Percentiles rank a stretch among this genome's conserved stretches.
Evolutionary conservation across 768 basidiomycete genomes (phyloP).

Genomic region (Coprinopsis marcescibilis): DNA sequence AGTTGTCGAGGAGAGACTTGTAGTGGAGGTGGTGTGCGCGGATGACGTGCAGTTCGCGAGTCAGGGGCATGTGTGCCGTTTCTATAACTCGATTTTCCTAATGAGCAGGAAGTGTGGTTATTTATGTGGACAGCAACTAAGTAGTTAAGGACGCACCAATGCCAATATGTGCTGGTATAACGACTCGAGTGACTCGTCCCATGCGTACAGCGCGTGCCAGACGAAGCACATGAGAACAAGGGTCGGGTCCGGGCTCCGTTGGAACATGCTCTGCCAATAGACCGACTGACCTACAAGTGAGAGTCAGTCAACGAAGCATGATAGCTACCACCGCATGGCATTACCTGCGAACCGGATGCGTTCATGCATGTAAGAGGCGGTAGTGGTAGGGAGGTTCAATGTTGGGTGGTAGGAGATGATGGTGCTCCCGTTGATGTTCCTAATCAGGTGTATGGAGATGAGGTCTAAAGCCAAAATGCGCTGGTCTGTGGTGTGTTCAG

Average conservation of each 20-base stretch:
- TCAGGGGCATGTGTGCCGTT: conserved; percentile 38
- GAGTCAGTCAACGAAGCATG: too few relatives aligned
- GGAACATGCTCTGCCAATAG: conserved; percentile 37
- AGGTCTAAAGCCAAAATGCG: conserved; percentile 33
- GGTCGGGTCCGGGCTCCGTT: conserved; percentile 43
- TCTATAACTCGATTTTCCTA: conserved; percentile 46
- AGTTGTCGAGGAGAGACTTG: conserved; percentile 48
- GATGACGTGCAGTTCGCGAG: conserved; percentile 50
- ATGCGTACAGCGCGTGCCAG: conserved; percentile 56
- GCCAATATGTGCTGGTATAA: conserved; percentile 44
- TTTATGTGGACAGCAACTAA: neutral
- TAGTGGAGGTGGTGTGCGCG: conserved; percentile 59
- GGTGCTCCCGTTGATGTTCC: conserved; percentile 37
- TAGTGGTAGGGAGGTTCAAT: conserved; percentile 32
- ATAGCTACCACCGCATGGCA: too few relatives aligned
- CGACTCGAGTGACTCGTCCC: conserved; percentile 51
- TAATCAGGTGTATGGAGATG: conserved; percentile 43
- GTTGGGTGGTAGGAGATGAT: conserved; percentile 47
- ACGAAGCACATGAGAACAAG: conserved; percentile 44
- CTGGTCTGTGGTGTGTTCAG: neutral
- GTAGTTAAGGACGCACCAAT: conserved; percentile 42
- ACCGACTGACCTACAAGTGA: conserved; percentile 37
- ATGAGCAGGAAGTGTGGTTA: neutral
- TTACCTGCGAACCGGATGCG: conserved; percentile 45
- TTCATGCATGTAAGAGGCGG: conserved; percentile 37